Base-by-base conservation (phyloP, 2,329 filamentous ascomycete species). In the Volutella citrinella region DNA sequence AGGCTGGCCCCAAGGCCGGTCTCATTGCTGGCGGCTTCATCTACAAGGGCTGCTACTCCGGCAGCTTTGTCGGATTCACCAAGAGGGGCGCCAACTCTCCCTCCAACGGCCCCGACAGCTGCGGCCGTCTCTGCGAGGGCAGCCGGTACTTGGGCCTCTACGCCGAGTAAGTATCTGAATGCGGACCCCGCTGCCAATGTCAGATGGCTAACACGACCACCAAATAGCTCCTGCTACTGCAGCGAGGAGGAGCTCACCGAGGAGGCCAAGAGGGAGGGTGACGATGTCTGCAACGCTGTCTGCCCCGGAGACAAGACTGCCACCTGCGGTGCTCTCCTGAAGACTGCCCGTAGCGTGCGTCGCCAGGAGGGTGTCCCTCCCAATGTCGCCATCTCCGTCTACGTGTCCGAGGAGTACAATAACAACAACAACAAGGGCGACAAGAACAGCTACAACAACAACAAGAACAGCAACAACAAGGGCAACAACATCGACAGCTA, bases 201-300 rank as follows among this genome's bases (percentile, higher is more conserved):
- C 14, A 21, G 10, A 13, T 15, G 25, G n/a, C 38, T 47, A 15
- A 46, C 36, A 10, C 5, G 14, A 10, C 11, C 15, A 5, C n/a
- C n/a, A n/a, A n/a, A 9, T 8, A 57, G 54, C 30, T 45, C 52
- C 33, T 62, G 59, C 43, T 57, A 55, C 49, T 62, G 55, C 49
- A 61, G 59, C 28, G 55, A 53, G 7, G 31, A 23, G 1, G 10
- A 7, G 1, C 25, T 57, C 13, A 39, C 48, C n/a, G 19, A 32
- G 10, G 13, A 13, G 13, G 27, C 19, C 12, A 35, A 40, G 6
- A 20, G 27, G 21, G 15, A 37, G 21, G 36, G 19, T 27, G 32
- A 40, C n/a, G 34, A 19, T 3, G 17, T 36, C 33, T 62, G 59
- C 43, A 43, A 53, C 19, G 49, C 42, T 5, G 3, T 13, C 11